Conservation (phyloP, 2,329 filamentous ascomycete genomes). For the Xenosphaeropsis pyriputrescens region DNA sequence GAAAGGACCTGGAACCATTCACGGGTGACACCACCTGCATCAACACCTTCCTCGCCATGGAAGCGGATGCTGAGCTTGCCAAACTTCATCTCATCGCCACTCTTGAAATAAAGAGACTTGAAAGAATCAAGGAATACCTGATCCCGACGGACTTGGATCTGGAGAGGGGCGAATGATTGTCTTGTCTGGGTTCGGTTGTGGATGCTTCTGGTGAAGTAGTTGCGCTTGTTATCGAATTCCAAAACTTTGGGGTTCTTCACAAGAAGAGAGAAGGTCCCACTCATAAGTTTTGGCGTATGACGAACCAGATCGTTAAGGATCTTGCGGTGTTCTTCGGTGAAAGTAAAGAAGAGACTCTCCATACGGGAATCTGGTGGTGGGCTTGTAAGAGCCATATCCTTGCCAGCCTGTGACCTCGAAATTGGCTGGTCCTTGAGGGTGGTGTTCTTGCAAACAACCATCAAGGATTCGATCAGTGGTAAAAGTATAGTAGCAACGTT, state of each 20-base stretch:
- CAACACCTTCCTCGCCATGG: constrained; percentile 92
- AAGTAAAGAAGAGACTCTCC: constrained; percentile 87
- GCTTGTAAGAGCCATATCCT: constrained; percentile 61
- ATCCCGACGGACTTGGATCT: constrained; percentile 80
- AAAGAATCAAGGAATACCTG: constrained; percentile 98
- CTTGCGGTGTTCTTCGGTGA: constrained; percentile 94
- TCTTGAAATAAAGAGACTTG: constrained; percentile 96
- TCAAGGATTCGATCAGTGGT: constrained; percentile 87
- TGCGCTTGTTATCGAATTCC: constrained; percentile 98
- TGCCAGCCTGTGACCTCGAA: constrained; percentile 25
- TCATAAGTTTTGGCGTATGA: constrained; percentile 96
- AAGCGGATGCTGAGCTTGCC: constrained; percentile 97
- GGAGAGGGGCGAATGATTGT: constrained; percentile 56
- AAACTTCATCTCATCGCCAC: constrained; percentile 94
- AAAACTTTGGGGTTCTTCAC: constrained; percentile 98
- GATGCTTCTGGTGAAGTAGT: constrained; percentile 92
- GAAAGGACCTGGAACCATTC: constrained; percentile 99
- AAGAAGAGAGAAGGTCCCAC: constrained; percentile 85
- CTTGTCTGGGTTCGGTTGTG: constrained; percentile 63
- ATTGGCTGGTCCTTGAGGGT: constrained; percentile 29
- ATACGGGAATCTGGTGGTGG: constrained; percentile 69
- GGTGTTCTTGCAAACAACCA: constrained; percentile 99
- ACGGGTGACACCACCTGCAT: constrained; percentile 90
- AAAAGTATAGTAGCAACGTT: constrained; percentile 93
- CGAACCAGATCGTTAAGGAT: constrained; percentile 96